Evolutionary conservation across 164 flowering plant genomes (phyloP).

Genomic region (Liriodendron chinense): DNA sequence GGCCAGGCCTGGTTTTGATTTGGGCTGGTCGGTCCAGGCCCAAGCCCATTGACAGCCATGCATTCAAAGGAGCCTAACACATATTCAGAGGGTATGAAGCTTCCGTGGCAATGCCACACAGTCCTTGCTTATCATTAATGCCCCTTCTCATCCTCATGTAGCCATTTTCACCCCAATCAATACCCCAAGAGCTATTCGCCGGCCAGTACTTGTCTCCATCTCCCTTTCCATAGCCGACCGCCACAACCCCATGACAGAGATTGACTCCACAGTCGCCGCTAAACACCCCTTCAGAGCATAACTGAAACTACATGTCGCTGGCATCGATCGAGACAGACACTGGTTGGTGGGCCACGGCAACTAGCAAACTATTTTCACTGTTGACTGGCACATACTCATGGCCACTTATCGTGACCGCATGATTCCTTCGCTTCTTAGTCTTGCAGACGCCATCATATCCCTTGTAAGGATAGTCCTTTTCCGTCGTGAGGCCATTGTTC

Average conservation of each 20-base stretch:
- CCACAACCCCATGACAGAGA: constrained; percentile 25
- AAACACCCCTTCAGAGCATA: constrained; percentile 15
- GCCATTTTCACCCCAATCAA: constrained; percentile 26
- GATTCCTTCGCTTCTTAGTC: no score
- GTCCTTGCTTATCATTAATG: constrained; percentile 11
- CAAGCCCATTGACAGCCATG: no score
- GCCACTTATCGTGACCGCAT: no score
- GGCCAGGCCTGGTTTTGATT: no score
- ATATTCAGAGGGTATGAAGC: constrained; percentile 18
- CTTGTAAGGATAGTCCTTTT: constrained; percentile 28
- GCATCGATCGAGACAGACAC: constrained; percentile 17
- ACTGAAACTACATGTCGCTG: neutral
- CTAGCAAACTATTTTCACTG: constrained; percentile 2
- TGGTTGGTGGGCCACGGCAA: constrained; percentile 13
- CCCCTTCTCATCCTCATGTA: constrained; percentile 23
- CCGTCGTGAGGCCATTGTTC: constrained; percentile 25
- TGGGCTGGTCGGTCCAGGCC: no score
- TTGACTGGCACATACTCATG: constrained; percentile 4
- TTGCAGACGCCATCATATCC: constrained; percentile 15
- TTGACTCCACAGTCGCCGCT: constrained; percentile 8
- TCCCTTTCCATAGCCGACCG: constrained; percentile 23
- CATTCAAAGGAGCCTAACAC: no score
- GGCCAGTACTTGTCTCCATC: constrained; percentile 26
- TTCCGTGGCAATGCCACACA: constrained; percentile 34
- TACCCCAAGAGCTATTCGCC: constrained; percentile 31